Evolutionary conservation across 495 filamentous ascomycete genomes (phyloP), one percentile per base, ranked within the genome.

Genomic region (Talaromyces borbonicus): DNA sequence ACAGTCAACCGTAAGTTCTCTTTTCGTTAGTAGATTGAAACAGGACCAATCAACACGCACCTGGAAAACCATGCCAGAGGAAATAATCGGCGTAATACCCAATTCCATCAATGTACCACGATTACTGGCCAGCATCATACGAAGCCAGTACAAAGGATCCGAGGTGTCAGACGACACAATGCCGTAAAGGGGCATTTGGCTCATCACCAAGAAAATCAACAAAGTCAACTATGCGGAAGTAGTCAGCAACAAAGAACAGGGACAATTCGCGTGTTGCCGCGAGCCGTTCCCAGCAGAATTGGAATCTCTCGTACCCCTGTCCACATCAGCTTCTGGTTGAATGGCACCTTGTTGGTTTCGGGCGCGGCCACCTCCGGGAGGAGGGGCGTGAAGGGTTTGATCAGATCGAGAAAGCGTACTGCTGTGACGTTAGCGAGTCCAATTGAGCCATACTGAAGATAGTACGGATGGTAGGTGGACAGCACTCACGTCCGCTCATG

Each of bases 301-400:
- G 18, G 25, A 33, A 48, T 43, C 30, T 36, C n/a, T 52, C 74
- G 56, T 71, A 83, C 74, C 62, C 89, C 90, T 27, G 93, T 99
- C 93, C 93, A 99, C 89, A 97, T 94, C 78, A 97, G 71, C 73
- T 93, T 90, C 72, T 97, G 90, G 74, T 93, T 90, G 80, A 97
- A 99, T 52, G 90, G 87, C 40, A 90, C 83, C 74, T 95, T 95
- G 38, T 41, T 41, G 82, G 69, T 75, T 73, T 99, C 92, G 49
- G 92, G 93, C 56, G 93, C 82, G 71, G 89, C 83, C 67, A 99
- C 92, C 82, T 99, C 92, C 63, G 92, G 92, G 64, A 99, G 84
- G 77, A 96, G 84, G 69, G 92, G 90, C 74, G 89, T 84, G 69
- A 99, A 99, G 66, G 93, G 92, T 71, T 97, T 99, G 71, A 99